Conservation (phyloP, 2,329 filamentous ascomycete species). For the Bipolaris gigantea region DNA sequence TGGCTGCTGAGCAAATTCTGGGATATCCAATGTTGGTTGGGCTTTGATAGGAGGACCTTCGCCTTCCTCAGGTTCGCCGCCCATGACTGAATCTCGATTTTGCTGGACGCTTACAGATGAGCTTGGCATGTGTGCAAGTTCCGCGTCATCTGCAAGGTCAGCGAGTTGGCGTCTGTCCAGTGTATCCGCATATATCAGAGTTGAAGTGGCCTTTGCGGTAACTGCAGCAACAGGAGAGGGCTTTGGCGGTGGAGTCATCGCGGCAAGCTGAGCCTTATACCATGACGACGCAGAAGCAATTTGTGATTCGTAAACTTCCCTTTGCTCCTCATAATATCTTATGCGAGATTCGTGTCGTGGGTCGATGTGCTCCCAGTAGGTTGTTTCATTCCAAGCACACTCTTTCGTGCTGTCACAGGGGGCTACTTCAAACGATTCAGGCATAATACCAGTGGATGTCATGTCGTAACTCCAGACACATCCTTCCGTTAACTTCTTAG, state of each 20-base stretch:
- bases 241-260: slow-evolving; percentile 27
- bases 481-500: slow-evolving; percentile 61
- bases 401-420: slow-evolving; percentile 48
- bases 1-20: slow-evolving; percentile 15
- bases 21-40: slow-evolving; percentile 14
- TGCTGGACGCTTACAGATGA: slow-evolving; percentile 5
- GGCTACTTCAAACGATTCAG: slow-evolving; percentile 59
- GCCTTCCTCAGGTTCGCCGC: slow-evolving; percentile 23
- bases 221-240: slow-evolving; percentile 9
- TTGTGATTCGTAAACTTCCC: slow-evolving; percentile 43
- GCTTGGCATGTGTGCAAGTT: slow-evolving; percentile 18
- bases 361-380: slow-evolving; percentile 47
- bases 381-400: slow-evolving; percentile 52
- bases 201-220: slow-evolving; percentile 21
- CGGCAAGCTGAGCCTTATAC: slow-evolving; percentile 33
- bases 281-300: slow-evolving; percentile 36
- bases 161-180: slow-evolving; percentile 33
- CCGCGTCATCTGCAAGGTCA: slow-evolving; percentile 28
- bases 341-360: slow-evolving; percentile 36
- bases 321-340: slow-evolving; percentile 31
- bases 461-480: slow-evolving; percentile 65
- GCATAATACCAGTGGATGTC: slow-evolving; percentile 62
- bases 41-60: slow-evolving; percentile 31
- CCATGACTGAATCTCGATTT: slow-evolving; percentile 20
- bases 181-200: slow-evolving; percentile 23